These are phyloP conservation scores for Spiromastix sp. DNA, from an alignment of 2,329 filamentous ascomycete species.

Conservation along the genomic window DNA sequence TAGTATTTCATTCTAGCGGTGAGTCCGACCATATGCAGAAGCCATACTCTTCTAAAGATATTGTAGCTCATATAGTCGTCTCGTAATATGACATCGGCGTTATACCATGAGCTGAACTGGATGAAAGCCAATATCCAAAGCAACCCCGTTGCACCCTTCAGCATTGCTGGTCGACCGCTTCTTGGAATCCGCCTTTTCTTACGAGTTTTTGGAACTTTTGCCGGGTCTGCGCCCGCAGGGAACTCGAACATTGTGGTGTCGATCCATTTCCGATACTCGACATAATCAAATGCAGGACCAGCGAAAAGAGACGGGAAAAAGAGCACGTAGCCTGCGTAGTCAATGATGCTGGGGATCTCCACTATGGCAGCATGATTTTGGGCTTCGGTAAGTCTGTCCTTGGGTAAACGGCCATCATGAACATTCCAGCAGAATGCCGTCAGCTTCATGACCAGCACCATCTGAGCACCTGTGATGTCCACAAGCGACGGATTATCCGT, in stretches of 20 bases:
- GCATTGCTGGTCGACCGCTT: slow-evolving; percentile 72
- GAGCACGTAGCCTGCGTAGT: slow-evolving; percentile 82
- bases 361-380: slow-evolving; percentile 74
- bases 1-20: slow-evolving; percentile 88
- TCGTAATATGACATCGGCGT: slow-evolving; percentile 51
- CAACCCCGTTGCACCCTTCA: slow-evolving; percentile 64
- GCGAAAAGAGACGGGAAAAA: slow-evolving; percentile 90
- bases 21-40: slow-evolving; percentile 74
- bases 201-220: slow-evolving; percentile 73
- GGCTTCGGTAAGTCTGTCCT: slow-evolving; percentile 69
- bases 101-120: slow-evolving; percentile 58
- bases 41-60: slow-evolving; percentile 63
- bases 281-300: slow-evolving; percentile 88
- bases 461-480: slow-evolving; percentile 90
- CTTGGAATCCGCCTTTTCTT: slow-evolving; percentile 89
- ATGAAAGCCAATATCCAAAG: slow-evolving; percentile 73
- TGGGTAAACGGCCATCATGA: slow-evolving; percentile 75
- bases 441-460: slow-evolving; percentile 98
- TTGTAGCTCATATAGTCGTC: slow-evolving; percentile 56
- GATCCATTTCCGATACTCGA: slow-evolving; percentile 85
- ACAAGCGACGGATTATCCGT: slow-evolving; percentile 54
- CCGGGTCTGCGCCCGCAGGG: slow-evolving; percentile 67
- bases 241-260: slow-evolving; percentile 91
- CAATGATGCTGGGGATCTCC: slow-evolving; percentile 62
- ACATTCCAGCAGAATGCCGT: slow-evolving; percentile 97